These are phyloP conservation scores for Monilinia aucupariae DNA, from an alignment of 2,329 filamentous ascomycete species.

Conservation along the genomic window DNA sequence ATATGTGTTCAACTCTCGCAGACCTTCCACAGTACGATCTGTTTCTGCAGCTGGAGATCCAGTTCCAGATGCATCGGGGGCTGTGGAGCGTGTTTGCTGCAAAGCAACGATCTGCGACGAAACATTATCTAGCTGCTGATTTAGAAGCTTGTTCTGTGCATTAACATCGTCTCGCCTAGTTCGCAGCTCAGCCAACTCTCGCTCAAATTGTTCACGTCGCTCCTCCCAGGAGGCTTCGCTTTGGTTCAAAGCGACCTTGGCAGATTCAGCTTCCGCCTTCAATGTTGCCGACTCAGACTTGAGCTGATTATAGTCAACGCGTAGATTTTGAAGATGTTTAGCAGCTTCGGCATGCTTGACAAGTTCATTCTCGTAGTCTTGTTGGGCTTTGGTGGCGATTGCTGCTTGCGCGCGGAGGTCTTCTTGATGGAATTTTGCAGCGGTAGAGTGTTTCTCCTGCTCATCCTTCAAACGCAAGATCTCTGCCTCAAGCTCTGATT, in stretches of 20 bases:
- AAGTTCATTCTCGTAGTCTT: conserved; percentile 91
- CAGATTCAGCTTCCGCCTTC: conserved; percentile 78
- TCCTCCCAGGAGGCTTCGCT: conserved; percentile 87
- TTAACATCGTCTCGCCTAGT: conserved; percentile 76
- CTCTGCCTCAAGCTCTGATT: conserved; percentile 70
- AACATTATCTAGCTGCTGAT: conserved; percentile 81
- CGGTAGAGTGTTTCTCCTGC: conserved; percentile 70
- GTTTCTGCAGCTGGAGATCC: conserved; percentile 38
- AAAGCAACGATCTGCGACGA: conserved; percentile 72
- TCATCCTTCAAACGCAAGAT: conserved; percentile 78
- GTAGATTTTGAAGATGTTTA: conserved; percentile 71
- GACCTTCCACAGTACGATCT: conserved; percentile 62
- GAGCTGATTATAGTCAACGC: conserved; percentile 74
- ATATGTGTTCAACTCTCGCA: conserved; percentile 88
- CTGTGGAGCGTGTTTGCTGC: conserved; percentile 64
- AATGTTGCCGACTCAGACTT: conserved; percentile 71
- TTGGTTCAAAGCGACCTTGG: conserved; percentile 70
- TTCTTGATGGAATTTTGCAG: conserved; percentile 79
- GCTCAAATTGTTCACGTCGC: conserved; percentile 71
- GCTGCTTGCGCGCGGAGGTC: conserved; percentile 90
- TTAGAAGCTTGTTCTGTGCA: conserved; percentile 84
- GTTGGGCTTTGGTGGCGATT: conserved; percentile 86
- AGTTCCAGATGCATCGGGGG: conserved; percentile 48
- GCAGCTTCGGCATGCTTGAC: conserved; percentile 96
- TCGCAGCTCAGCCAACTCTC: conserved; percentile 74